phyloP scores from a whole-genome alignment of 148 eudicot species.

The Chenopodium album region DNA sequence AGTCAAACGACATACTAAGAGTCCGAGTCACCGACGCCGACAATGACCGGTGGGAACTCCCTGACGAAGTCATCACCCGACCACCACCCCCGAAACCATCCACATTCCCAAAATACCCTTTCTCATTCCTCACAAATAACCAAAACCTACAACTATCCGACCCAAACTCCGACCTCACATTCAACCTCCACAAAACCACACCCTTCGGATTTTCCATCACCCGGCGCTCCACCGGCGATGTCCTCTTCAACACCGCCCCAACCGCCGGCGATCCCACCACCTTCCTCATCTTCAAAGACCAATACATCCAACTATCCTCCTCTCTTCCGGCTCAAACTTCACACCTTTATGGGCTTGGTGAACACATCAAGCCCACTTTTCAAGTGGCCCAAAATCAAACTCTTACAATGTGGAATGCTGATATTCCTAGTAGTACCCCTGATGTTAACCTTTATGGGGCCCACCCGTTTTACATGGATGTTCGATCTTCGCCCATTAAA shows the following conservation, averaged over 20 bases:
- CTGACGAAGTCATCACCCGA: no score
- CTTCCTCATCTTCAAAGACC: conserved; percentile 64
- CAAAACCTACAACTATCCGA: conserved; percentile 37
- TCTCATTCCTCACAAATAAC: no score
- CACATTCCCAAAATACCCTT: no score
- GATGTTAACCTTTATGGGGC: conserved; percentile 71
- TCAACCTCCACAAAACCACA: conserved; percentile 59
- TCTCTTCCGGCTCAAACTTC: conserved; percentile 48
- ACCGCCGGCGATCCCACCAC: conserved; percentile 27
- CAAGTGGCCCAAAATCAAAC: conserved; percentile 56
- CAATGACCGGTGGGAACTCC: no score
- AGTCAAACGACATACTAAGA: no score
- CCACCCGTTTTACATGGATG: conserved; percentile 83
- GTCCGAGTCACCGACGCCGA: no score
- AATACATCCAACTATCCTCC: conserved; percentile 65
- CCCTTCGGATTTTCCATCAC: conserved; percentile 67
- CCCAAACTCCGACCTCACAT: conserved; percentile 57
- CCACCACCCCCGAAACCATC: neutral
- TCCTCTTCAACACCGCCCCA: conserved; percentile 57
- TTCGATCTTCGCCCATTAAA: conserved; percentile 46
- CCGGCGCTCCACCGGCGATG: conserved; percentile 52
- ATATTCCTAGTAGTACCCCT: conserved; percentile 39
- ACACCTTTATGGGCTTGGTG: conserved; percentile 78
- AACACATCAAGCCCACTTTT: conserved; percentile 64
- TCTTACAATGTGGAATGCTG: conserved; percentile 72